Conservation (phyloP, 768 basidiomycete genomes). For the Suillus fuscotomentosus region DNA sequence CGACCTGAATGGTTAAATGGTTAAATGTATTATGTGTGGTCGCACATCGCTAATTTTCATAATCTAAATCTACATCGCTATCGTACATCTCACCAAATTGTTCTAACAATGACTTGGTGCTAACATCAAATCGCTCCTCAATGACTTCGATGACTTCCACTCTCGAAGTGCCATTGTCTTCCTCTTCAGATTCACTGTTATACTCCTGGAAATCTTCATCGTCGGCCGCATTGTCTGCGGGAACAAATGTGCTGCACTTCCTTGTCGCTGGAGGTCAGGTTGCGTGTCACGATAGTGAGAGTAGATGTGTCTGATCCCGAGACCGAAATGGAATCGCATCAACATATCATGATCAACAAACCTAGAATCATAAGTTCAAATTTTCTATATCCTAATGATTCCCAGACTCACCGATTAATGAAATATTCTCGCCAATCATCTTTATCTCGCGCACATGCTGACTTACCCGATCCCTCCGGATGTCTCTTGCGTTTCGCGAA, state of each 20-base stretch:
- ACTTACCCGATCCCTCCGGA: neutral
- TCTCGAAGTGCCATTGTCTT: no score
- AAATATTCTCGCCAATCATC: neutral
- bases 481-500: neutral
- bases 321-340: neutral
- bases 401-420: neutral
- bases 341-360: slow-evolving; percentile 7
- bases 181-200: neutral
- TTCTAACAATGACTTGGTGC: neutral
- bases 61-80: neutral
- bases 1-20: no score
- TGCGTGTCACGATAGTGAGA: neutral
- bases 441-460: neutral
- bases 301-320: slow-evolving; percentile 3
- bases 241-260: no score
- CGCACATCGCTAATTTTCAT: neutral
- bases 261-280: neutral
- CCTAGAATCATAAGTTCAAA: neutral
- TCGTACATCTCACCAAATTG: neutral
- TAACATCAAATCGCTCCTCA: no score
- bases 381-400: no score
- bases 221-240: neutral
- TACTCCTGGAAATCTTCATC: no score
- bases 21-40: no score
- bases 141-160: no score